A percentile compares a stretch with the other conserved stretches of the same genome.
Conservation (phyloP, 495 filamentous ascomycete genomes). For the Aspergillus ostianus region DNA sequence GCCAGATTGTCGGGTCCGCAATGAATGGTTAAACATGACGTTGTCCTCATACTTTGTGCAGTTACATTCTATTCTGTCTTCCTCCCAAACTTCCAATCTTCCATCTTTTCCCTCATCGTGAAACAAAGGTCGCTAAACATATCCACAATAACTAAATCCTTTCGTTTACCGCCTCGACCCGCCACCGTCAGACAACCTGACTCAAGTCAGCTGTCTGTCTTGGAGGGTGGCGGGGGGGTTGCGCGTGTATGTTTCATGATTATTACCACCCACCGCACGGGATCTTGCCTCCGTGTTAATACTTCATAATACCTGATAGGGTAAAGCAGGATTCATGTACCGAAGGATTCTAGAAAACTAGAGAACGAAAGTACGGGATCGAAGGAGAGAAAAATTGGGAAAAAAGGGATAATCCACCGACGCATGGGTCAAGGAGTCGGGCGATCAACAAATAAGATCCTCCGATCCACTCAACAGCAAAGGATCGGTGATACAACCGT, state of each 20-base stretch:
- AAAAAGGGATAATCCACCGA: slow-evolving; percentile 5
- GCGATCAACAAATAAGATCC: background rate
- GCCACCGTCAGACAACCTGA: slow-evolving; percentile 1
- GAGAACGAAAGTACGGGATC: background rate
- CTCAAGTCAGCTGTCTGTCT: background rate
- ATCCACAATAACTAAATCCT: background rate
- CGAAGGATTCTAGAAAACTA: slow-evolving; percentile 13
- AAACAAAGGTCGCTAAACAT: background rate
- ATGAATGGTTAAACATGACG: slow-evolving; percentile 3
- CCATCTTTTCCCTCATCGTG: background rate
- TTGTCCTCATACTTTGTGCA: background rate
- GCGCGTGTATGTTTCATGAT: slow-evolving; percentile 7
- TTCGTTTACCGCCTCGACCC: background rate
- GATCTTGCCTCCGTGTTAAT: background rate
- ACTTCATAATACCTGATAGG: background rate
- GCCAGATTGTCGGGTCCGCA: slow-evolving; percentile 37
- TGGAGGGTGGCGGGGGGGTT: background rate
- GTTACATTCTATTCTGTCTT: no score
- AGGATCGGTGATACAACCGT: background rate
- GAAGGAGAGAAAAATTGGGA: no score
- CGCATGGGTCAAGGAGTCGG: background rate
- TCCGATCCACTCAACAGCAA: background rate
- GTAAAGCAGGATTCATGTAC: slow-evolving; percentile 8
- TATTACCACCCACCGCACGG: background rate
- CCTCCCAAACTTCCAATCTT: background rate